Evolutionary conservation across 78 protist genomes (phyloP), one percentile per base, ranked within the genome.

Genomic region (Planoprotostelium fungivorum): DNA sequence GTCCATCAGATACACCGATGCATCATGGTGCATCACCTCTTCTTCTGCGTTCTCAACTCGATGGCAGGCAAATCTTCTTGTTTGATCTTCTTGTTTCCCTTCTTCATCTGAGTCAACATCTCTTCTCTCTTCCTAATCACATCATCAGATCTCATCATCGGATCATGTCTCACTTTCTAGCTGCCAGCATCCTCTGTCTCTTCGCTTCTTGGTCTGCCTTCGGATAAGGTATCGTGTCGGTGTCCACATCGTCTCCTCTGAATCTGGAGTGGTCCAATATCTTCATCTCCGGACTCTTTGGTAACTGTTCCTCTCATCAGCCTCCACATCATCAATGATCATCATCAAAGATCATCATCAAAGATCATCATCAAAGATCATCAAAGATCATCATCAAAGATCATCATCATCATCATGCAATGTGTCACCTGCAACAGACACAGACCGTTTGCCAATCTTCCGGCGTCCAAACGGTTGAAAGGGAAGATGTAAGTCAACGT

Each of bases 401-500:
- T n/a, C n/a, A n/a, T n/a, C n/a, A n/a, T n/a, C n/a, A n/a, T n/a
- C n/a, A n/a, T n/a, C n/a, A n/a, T n/a, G n/a, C n/a, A n/a, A n/a
- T n/a, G n/a, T n/a, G n/a, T 51, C 73, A 51, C 73, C 16, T 51
- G 23, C 0, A 95, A 29, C 9, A 95, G 93, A 9, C 73, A 96
- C 31, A 34, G 88, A 37, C 95, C 92, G 35, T 38, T 34, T 1
- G 95, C 95, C 28, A 96, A 87, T 35, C 34, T 88, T 85, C 86
- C 88, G 34, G 91, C 29, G 28, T 96, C 91, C 35, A 97, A 37
- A 84, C 84, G 34, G 36, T 85, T 89, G 37, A 95, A 37, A 35
- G 88, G 63, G 38, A 97, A 97, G 85, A 96, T 86, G 91, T 89
- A 96, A 1, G 88, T 37, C 85, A 94, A 89, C 37, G 38, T 86